Base-by-base conservation (phyloP, 1,139 yeast genomes). In the Eremothecium gossypii region DNA sequence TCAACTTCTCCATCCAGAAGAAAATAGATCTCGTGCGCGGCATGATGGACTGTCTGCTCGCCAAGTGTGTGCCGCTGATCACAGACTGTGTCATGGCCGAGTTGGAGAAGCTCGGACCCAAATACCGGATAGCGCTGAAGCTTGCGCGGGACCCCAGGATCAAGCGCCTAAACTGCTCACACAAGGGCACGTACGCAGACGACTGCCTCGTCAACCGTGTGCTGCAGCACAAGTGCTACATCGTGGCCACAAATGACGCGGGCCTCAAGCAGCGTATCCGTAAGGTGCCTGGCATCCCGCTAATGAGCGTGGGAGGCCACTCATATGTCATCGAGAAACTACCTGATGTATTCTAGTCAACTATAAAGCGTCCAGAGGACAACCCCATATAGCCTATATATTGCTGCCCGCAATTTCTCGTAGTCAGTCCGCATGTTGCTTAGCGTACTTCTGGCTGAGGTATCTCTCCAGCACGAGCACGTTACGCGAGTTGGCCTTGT, bases 41-140 rank as follows among this genome's bases (percentile, higher is more conserved):
- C 7, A 81, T 91, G 80, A 91, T 91, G 97, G 97, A 91, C 63
- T 76, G 94, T 45, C 68, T 91, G 33, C 82, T 81, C 63, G 98
- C 98, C 41, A 85, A 93, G 60, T 87, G 97, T 68, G 85, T 89
- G 38, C 98, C 98, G 5, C 76, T 89, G 40, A 80, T 91, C 37
- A 91, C 98, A 2, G 98, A 91, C 65, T 91, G 98, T 69, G 98
- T 91, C 28, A 78, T 91, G 83, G 98, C 98, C 0, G 98, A 91
- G 68, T 70, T 91, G 62, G 98, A 91, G 60, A 91, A 93, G 62
- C 71, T 91, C 46, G 98, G 98, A 0, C 95, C 95, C 26, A 86
- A 82, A 60, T 91, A 84, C 64, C 73, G 97, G 60, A 91, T 91
- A 50, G 98, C 98, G 1, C 71, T 91, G 50, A 79, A 83, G 49